phyloP scores from a whole-genome alignment of 495 filamentous ascomycete genomes.

The Hapsidospora chrysogenum region DNA sequence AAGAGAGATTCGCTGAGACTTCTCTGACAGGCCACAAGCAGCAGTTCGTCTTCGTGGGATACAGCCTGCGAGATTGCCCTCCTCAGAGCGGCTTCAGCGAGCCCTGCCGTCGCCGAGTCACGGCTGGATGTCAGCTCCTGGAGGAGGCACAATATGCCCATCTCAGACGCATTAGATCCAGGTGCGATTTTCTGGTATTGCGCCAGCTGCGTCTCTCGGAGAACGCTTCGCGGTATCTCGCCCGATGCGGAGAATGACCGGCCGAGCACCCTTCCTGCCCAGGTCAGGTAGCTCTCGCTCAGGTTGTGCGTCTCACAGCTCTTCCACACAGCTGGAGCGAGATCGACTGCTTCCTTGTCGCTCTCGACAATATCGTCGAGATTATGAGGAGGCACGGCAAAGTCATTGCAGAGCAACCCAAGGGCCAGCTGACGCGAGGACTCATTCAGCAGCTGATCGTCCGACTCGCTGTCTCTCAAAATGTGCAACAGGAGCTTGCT shows the following conservation, averaged over 20 bases:
- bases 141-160: conserved; percentile 44
- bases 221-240: conserved; percentile 37
- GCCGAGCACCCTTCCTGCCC: conserved; percentile 73
- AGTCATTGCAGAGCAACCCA: conserved; percentile 55
- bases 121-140: conserved; percentile 48
- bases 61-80: conserved; percentile 41
- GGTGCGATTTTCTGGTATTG: conserved; percentile 25
- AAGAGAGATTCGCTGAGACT: conserved; percentile 22
- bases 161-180: conserved; percentile 23
- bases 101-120: conserved; percentile 44
- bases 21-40: conserved; percentile 31
- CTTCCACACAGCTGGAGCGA: conserved; percentile 52
- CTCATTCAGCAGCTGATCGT: conserved; percentile 45
- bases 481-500: conserved; percentile 58
- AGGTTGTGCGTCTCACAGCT: conserved; percentile 45
- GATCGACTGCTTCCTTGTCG: conserved; percentile 41
- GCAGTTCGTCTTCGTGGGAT: conserved; percentile 22
- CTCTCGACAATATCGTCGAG: conserved; percentile 43
- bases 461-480: conserved; percentile 49
- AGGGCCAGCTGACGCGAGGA: conserved; percentile 54
- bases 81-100: conserved; percentile 64
- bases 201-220: conserved; percentile 37
- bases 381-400: conserved; percentile 37
- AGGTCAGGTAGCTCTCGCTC: conserved; percentile 55
- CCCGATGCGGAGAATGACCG: conserved; percentile 68